Evolutionary conservation across 306 rosid genomes (phyloP).

Genomic region (peach (Prunus persica)): DNA sequence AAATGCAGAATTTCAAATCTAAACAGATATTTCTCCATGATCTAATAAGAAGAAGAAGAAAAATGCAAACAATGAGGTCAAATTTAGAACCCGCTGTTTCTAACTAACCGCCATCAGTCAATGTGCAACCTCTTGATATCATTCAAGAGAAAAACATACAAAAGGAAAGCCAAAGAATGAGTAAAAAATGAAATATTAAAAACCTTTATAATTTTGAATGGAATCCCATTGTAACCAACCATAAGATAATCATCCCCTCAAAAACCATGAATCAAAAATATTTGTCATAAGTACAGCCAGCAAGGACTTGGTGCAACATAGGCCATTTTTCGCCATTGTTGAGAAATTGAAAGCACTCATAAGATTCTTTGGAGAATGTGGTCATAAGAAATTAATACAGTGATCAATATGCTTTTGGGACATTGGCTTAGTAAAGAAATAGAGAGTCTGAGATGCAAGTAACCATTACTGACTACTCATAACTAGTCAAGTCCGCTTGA

Average conservation of each 20-base stretch:
- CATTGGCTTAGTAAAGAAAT: neutral
- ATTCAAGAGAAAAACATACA: neutral
- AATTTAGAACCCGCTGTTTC: neutral
- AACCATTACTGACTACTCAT: neutral
- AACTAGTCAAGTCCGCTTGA: neutral
- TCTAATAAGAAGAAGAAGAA: neutral
- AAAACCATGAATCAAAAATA: neutral
- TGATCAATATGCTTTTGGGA: neutral
- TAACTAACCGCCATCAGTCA: neutral
- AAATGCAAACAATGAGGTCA: neutral
- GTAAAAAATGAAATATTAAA: neutral
- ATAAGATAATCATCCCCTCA: neutral
- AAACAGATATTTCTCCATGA: neutral
- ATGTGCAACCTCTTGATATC: neutral
- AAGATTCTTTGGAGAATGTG: neutral
- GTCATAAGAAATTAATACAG: neutral
- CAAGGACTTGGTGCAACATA: neutral
- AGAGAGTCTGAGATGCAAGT: neutral
- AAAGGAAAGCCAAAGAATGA: neutral
- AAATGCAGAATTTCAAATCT: slow-evolving; percentile 16
- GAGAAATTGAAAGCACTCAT: neutral
- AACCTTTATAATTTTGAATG: neutral
- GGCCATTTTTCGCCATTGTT: neutral
- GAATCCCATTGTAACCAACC: neutral
- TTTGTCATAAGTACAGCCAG: neutral